Evolutionary conservation across 139 green algal genomes (phyloP).

Genomic region (Deuterostichococcus epilithicus): DNA sequence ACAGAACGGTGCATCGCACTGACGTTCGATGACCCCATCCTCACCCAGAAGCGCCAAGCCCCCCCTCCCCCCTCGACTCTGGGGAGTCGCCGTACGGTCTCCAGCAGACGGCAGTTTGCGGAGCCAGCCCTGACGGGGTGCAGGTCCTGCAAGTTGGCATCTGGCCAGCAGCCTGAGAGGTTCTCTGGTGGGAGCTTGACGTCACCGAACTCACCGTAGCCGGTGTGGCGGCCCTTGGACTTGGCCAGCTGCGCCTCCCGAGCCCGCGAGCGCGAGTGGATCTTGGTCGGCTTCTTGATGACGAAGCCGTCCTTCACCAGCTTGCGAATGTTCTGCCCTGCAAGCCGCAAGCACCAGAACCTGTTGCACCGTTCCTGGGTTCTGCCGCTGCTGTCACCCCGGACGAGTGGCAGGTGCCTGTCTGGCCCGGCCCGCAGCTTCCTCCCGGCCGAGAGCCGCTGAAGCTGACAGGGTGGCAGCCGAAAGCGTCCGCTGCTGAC

Average conservation of each 20-base stretch:
- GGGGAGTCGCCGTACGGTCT: too few species aligned
- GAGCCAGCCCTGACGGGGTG: too few species aligned
- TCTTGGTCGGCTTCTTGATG: slow-evolving; percentile 94
- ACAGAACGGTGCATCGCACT: not conserved
- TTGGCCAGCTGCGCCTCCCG: slow-evolving; percentile 86
- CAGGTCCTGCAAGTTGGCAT: too few species aligned
- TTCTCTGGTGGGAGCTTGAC: too few species aligned
- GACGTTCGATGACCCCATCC: not conserved
- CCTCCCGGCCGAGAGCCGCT: too few species aligned
- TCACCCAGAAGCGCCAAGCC: not conserved
- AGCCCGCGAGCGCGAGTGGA: slow-evolving; percentile 93
- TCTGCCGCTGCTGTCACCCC: not conserved
- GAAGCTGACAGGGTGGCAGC: too few species aligned
- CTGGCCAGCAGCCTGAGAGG: too few species aligned
- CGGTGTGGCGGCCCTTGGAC: slow-evolving; percentile 95
- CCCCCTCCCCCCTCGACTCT: too few species aligned
- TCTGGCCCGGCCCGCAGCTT: too few species aligned
- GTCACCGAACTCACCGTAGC: slow-evolving; percentile 81
- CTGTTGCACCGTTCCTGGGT: not conserved
- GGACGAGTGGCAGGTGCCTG: not conserved
- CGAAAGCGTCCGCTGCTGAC: too few species aligned
- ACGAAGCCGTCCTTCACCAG: slow-evolving; percentile 99
- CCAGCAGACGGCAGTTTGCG: too few species aligned
- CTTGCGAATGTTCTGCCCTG: slow-evolving; percentile 99
- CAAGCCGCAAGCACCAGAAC: not conserved